Evolutionary conservation across 2,329 filamentous ascomycete species (phyloP).

Genomic region (Pseudocercospora eumusae): DNA sequence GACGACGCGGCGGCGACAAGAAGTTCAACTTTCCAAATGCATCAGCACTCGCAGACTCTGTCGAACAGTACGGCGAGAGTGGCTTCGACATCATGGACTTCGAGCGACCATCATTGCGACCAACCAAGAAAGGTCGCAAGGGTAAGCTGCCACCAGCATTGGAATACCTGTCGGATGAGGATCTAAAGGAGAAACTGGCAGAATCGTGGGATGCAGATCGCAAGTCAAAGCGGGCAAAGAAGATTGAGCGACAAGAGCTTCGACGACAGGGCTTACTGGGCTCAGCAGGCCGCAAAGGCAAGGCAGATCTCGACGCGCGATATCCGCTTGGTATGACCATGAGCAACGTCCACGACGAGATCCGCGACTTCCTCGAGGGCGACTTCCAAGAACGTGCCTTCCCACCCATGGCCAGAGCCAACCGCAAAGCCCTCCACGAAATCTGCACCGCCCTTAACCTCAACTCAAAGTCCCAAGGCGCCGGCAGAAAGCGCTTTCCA

Average conservation of each 20-base stretch:
- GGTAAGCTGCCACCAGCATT: slow-evolving; percentile 43
- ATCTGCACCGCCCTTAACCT: slow-evolving; percentile 73
- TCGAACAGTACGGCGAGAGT: slow-evolving; percentile 66
- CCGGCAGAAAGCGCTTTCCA: slow-evolving; percentile 71
- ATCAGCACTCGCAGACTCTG: slow-evolving; percentile 57
- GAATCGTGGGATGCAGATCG: slow-evolving; percentile 49
- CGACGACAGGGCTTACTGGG: slow-evolving; percentile 48
- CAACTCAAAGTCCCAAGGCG: slow-evolving; percentile 80
- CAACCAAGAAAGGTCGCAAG: slow-evolving; percentile 64
- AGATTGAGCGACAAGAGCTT: slow-evolving; percentile 51
- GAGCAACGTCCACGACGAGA: slow-evolving; percentile 69
- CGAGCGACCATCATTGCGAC: slow-evolving; percentile 66
- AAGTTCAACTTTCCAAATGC: slow-evolving; percentile 54
- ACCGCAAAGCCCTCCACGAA: slow-evolving; percentile 77
- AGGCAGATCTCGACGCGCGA: slow-evolving; percentile 61
- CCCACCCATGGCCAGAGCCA: slow-evolving; percentile 78
- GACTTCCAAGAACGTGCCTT: slow-evolving; percentile 67
- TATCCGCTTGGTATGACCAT: slow-evolving; percentile 72
- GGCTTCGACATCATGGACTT: slow-evolving; percentile 87
- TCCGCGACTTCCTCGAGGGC: slow-evolving; percentile 69
- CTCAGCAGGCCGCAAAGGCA: slow-evolving; percentile 41
- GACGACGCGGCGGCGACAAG: slow-evolving; percentile 31
- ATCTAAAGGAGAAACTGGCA: slow-evolving; percentile 45
- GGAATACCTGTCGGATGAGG: slow-evolving; percentile 47
- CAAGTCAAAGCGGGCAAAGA: slow-evolving; percentile 49